A percentile compares a stretch with the other conserved stretches of the same genome.
phyloP scores from a whole-genome alignment of 768 basidiomycete genomes.

The Rhizopogon vinicolor region DNA sequence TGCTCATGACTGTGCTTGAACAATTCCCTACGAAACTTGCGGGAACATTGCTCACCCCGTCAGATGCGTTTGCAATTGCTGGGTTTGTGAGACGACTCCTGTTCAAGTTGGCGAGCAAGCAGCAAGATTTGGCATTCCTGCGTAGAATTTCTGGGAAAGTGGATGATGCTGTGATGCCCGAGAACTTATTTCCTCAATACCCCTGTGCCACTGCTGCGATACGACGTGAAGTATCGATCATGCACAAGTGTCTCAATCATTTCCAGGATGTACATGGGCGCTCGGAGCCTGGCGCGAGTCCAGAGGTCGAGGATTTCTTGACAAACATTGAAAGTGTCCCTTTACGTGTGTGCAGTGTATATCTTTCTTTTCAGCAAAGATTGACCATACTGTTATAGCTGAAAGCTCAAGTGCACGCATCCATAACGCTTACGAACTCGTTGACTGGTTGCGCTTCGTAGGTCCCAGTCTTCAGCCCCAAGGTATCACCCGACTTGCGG shows the following conservation, averaged over 20 bases:
- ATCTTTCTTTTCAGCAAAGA: background rate
- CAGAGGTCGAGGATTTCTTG: constrained; percentile 42
- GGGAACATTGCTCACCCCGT: constrained; percentile 48
- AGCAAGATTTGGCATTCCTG: constrained; percentile 39
- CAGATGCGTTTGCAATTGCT: constrained; percentile 59
- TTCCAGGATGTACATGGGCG: constrained; percentile 11
- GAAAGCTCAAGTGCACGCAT: constrained; percentile 28
- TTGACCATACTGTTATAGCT: constrained; percentile 27
- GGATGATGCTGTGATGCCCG: constrained; percentile 24
- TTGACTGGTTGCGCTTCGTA: constrained; percentile 60
- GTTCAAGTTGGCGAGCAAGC: constrained; percentile 52
- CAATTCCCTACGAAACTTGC: constrained; percentile 67
- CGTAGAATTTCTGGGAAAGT: constrained; percentile 32
- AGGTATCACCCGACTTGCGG: constrained; percentile 38
- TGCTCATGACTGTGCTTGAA: constrained; percentile 78
- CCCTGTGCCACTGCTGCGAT: constrained; percentile 36
- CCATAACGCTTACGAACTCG: constrained; percentile 45
- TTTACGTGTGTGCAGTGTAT: constrained; percentile 37
- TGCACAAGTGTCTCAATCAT: constrained; percentile 31
- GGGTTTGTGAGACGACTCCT: constrained; percentile 63
- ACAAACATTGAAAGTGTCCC: constrained; percentile 35
- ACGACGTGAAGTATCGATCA: constrained; percentile 39
- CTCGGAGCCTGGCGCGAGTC: constrained; percentile 7
- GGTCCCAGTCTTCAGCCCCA: constrained; percentile 26
- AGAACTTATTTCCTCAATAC: constrained; percentile 28